Percentiles rank a stretch among this genome's conserved stretches.
Evolutionary conservation across 768 basidiomycete species (phyloP).

Genomic region (Mycena sanguinolenta): DNA sequence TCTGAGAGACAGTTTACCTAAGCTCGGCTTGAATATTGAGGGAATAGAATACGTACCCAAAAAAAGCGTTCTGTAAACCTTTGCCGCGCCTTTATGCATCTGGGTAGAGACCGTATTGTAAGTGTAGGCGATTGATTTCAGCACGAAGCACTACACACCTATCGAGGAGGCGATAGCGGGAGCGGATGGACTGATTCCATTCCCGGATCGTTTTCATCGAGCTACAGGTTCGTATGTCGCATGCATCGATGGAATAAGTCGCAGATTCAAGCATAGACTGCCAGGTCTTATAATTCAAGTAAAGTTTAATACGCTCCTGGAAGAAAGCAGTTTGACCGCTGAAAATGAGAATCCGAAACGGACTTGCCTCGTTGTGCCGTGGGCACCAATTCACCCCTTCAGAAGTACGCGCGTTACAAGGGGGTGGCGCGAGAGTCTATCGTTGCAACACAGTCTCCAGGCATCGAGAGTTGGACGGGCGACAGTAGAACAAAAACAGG

Average conservation of each 20-base stretch:
- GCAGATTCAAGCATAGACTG: conserved; percentile 45
- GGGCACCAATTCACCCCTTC: conserved; percentile 40
- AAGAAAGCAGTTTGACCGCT: background rate
- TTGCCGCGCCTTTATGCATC: conserved; percentile 53
- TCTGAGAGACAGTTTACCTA: background rate
- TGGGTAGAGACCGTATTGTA: conserved; percentile 19
- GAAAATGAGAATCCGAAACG: too few species aligned
- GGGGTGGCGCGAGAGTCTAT: conserved; percentile 4
- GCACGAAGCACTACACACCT: conserved; percentile 36
- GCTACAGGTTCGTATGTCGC: conserved; percentile 43
- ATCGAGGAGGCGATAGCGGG: conserved; percentile 48
- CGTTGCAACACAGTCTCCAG: conserved; percentile 1
- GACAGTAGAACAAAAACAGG: too few species aligned
- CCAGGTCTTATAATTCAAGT: conserved; percentile 50
- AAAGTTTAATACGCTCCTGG: conserved; percentile 50
- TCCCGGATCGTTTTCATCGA: conserved; percentile 45
- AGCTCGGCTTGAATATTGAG: background rate
- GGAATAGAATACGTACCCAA: conserved; percentile 47
- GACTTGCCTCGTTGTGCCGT: conserved; percentile 46
- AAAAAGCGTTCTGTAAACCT: conserved; percentile 55
- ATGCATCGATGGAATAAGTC: conserved; percentile 36
- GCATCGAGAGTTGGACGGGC: background rate
- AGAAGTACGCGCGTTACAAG: background rate
- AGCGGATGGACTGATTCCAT: conserved; percentile 46
- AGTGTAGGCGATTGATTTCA: background rate